A percentile compares a stretch with the other conserved stretches of the same genome.
phyloP scores from a whole-genome alignment of 345 rosid genomes.

The Ricinus communis region DNA sequence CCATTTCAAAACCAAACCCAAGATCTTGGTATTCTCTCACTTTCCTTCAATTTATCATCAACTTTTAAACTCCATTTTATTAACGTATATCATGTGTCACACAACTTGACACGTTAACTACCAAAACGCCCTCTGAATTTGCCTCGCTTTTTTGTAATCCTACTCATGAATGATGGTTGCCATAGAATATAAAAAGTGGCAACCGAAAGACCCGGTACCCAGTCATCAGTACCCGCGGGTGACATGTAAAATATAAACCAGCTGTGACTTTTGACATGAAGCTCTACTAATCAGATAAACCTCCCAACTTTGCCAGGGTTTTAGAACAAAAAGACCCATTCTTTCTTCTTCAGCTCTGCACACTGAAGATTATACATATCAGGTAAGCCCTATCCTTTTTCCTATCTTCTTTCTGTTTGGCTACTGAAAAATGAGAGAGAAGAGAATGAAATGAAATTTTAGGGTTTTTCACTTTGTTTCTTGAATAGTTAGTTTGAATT shows the following conservation, averaged over 20 bases:
- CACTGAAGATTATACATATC: background rate
- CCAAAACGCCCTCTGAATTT: background rate
- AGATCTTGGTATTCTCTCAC: background rate
- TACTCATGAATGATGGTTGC: too few species aligned
- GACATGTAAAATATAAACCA: conserved; percentile 19
- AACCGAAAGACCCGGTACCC: conserved; percentile 33
- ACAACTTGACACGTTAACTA: conserved; percentile 49
- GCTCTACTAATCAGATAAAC: conserved; percentile 14
- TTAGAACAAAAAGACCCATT: conserved; percentile 8
- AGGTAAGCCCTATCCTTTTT: conserved; percentile 5
- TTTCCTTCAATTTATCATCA: conserved; percentile 9
- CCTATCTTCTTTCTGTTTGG: background rate
- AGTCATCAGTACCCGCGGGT: conserved; percentile 19
- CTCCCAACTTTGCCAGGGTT: conserved; percentile 25
- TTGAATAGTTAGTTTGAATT: background rate
- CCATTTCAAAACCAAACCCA: conserved; percentile 28
- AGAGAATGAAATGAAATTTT: background rate
- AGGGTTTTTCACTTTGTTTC: background rate
- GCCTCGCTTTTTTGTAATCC: background rate
- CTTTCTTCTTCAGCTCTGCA: conserved; percentile 4
- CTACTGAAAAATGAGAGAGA: conserved; percentile 10
- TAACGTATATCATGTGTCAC: conserved; percentile 34
- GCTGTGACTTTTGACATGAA: background rate
- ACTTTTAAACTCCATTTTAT: background rate
- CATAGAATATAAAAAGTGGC: too few species aligned